Evolutionary conservation across 192 early-diverging fungal genomes (phyloP).

Genomic region (Umbelopsis isabellina): DNA sequence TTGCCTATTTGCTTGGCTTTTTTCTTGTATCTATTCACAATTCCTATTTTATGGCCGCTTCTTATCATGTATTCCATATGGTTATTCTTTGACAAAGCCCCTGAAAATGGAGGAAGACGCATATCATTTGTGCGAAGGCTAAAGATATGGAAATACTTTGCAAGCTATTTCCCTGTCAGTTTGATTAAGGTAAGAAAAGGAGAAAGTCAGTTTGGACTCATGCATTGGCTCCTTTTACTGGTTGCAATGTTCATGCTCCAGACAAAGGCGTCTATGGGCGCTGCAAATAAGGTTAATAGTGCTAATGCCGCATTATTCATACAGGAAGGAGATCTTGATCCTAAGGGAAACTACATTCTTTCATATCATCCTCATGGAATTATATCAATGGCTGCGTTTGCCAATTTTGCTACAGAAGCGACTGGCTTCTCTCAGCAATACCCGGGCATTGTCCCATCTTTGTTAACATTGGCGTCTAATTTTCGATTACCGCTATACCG

Average conservation of each 20-base stretch:
- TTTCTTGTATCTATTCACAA: constrained; percentile 66
- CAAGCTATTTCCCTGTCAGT: constrained; percentile 78
- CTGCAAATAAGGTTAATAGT: not conserved
- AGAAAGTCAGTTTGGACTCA: not conserved
- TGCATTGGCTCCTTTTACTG: too few relatives aligned
- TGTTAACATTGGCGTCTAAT: constrained; percentile 83
- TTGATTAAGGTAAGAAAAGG: constrained; percentile 64
- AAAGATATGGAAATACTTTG: constrained; percentile 75
- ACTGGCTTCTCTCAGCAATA: constrained; percentile 71
- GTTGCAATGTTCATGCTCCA: too few relatives aligned
- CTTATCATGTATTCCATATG: constrained; percentile 79
- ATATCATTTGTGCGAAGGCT: constrained; percentile 52
- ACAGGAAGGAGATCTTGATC: constrained; percentile 81
- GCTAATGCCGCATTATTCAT: not conserved
- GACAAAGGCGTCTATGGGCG: not conserved
- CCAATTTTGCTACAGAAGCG: constrained; percentile 84
- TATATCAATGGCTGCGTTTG: constrained; percentile 80
- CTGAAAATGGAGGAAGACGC: constrained; percentile 79
- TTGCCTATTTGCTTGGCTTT: constrained; percentile 56
- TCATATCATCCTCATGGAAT: constrained; percentile 94
- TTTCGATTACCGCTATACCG: constrained; percentile 88
- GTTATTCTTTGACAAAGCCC: constrained; percentile 72
- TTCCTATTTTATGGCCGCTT: constrained; percentile 58
- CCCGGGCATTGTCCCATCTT: constrained; percentile 76
- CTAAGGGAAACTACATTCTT: constrained; percentile 86